These are phyloP conservation scores for Alisma plantagoaquatica DNA, from an alignment of 106 monocot species.

Conservation along the genomic window DNA sequence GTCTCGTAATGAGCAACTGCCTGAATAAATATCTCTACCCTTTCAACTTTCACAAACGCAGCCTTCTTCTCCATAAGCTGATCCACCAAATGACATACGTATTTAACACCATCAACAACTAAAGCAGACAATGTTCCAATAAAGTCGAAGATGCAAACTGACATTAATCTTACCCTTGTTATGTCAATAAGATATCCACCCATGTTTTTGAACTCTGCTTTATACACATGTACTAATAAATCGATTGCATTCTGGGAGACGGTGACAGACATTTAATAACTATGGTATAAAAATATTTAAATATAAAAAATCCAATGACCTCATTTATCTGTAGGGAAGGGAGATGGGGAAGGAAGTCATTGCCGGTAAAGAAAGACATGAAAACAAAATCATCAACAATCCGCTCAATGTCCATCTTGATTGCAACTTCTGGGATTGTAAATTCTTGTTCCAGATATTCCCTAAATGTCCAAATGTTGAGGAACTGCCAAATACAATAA, in stretches of 20 bases:
- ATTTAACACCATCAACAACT: too few relatives aligned
- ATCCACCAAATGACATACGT: not conserved
- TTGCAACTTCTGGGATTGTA: conserved; percentile 65
- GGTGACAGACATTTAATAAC: not conserved
- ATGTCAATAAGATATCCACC: conserved; percentile 81
- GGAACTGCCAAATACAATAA: too few relatives aligned
- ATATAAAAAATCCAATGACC: conserved; percentile 26
- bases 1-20: conserved; percentile 32
- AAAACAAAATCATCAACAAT: conserved; percentile 98
- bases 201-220: conserved; percentile 74
- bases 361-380: conserved; percentile 94
- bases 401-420: conserved; percentile 81
- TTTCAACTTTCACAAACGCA: not conserved
- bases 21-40: conserved; percentile 23
- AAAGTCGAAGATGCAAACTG: too few relatives aligned
- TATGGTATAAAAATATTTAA: not conserved
- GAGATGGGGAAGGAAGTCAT: conserved; percentile 99
- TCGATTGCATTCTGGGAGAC: conserved; percentile 77
- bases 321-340: conserved; percentile 96
- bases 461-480: conserved; percentile 93
- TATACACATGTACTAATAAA: conserved; percentile 84
- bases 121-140: too few relatives aligned
- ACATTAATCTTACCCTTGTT: conserved; percentile 24
- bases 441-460: conserved; percentile 95
- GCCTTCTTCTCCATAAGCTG: too few relatives aligned